These are phyloP conservation scores for Citrullus mucosospermus DNA, from an alignment of 306 rosid species.

Conservation along the genomic window DNA sequence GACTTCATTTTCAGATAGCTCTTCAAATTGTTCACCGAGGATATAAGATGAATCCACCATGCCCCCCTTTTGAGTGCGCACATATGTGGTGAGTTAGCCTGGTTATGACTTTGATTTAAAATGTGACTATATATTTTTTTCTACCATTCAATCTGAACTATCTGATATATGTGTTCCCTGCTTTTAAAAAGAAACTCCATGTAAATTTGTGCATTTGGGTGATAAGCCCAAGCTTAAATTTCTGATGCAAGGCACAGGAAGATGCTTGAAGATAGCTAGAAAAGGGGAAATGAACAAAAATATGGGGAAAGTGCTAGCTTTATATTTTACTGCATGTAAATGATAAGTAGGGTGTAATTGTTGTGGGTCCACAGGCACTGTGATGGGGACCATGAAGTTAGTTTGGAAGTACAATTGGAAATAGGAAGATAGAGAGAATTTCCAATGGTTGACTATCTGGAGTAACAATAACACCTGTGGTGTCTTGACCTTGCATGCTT, in stretches of 20 bases:
- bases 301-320: neutral
- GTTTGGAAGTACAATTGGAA: neutral
- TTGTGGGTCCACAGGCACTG: neutral
- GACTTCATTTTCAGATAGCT: conserved; percentile 72
- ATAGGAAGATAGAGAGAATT: neutral
- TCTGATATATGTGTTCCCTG: neutral
- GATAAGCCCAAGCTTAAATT: neutral
- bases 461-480: too few relatives aligned
- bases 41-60: conserved; percentile 83
- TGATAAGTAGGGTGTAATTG: neutral
- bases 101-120: neutral
- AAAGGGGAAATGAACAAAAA: neutral
- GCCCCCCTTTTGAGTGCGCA: conserved; percentile 92
- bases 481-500: too few relatives aligned
- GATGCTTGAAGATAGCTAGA: neutral
- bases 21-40: conserved; percentile 78
- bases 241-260: neutral
- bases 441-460: neutral
- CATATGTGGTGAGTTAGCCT: conserved; percentile 56
- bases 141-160: neutral
- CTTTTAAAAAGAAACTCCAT: neutral
- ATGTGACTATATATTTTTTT: neutral
- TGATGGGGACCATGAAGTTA: neutral
- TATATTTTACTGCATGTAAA: neutral
- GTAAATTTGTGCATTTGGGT: neutral